Evolutionary conservation across 257 asterid genomes (phyloP), one percentile per base, ranked within the genome.

Genomic region (Pogostemon cablin): DNA sequence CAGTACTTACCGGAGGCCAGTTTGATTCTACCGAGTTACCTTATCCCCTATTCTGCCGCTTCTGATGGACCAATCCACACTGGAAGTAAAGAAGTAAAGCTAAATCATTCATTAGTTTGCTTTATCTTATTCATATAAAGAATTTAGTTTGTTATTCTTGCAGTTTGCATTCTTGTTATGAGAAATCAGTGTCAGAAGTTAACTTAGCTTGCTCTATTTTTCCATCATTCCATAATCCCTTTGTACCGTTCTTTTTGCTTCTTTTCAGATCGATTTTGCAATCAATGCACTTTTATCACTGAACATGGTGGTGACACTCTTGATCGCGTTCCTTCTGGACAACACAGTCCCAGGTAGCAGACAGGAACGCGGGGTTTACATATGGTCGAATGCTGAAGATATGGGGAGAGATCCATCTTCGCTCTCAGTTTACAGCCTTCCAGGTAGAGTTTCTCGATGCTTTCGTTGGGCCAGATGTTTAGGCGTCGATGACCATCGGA

Each of bases 291-390:
- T 93, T 64, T 76, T 91, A 35, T 93, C 97, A 0, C 73, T 93
- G 82, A 93, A 88, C 88, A 86, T 86, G 96, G 91, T 89, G 75
- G 91, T 93, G 52, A 81, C 96, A 0, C 73, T 91, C 73, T 58
- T 91, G 80, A 85, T 86, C 25, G 96, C 96, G 5, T 81, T 91
- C 70, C 1, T 87, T 10, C 79, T 93, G 65, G 99, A 93, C 82
- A 93, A 91, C 83, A 91, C 97, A 0, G 96, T 84, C 68, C 99
- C 97, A 0, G 96, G 99, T 46, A 89, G 87, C 82, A 81, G 74
- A 75, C 92, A 89, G 79, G 96, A 91, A 71, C 87, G 96, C 42
- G 99, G 96, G 40, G 96, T 81, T 47, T 93, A 93, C 84, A 50
- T 77, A 56, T 93, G 99, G 99, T 93, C 97, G 3, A 75, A 71